phyloP scores from a whole-genome alignment of 768 basidiomycete genomes.

The Leccinum truebloodii region DNA sequence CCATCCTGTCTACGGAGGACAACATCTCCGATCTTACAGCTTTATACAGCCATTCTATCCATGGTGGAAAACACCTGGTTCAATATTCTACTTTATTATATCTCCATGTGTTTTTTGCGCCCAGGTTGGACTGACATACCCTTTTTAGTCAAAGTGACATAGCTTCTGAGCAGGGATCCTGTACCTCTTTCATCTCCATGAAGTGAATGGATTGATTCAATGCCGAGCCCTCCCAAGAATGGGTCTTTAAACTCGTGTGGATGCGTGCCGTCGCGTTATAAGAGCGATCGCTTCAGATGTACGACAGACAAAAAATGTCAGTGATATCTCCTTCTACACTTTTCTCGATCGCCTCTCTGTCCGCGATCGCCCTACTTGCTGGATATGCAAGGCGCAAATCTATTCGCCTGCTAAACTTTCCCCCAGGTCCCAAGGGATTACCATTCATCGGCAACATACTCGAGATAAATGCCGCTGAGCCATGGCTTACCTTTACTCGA shows the following conservation, averaged over 20 bases:
- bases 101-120: slow-evolving; percentile 1
- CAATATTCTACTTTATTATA: background rate
- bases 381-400: slow-evolving; percentile 15
- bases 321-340: slow-evolving; percentile 9
- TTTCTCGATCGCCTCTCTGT: slow-evolving; percentile 7
- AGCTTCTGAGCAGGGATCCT: slow-evolving; percentile 5
- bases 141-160: slow-evolving; percentile 2
- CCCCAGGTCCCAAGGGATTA: slow-evolving; percentile 35
- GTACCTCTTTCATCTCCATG: slow-evolving; percentile 10
- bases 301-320: slow-evolving; percentile 4
- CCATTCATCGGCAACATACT: slow-evolving; percentile 32
- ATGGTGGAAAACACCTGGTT: background rate
- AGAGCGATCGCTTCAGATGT: slow-evolving; percentile 3
- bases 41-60: background rate
- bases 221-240: slow-evolving; percentile 8
- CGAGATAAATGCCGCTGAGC: slow-evolving; percentile 26
- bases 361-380: slow-evolving; percentile 10
- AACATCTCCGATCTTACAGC: slow-evolving; percentile 4
- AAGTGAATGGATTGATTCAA: slow-evolving; percentile 13
- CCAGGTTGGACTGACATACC: background rate
- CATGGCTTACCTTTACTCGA: slow-evolving; percentile 36
- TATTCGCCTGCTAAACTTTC: slow-evolving; percentile 7
- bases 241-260: background rate
- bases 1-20: slow-evolving; percentile 2
- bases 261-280: slow-evolving; percentile 11